Percentiles rank a stretch among this genome's conserved stretches.
These are phyloP conservation scores for Tothia fuscella DNA, from an alignment of 2,329 filamentous ascomycete genomes.

Conservation along the genomic window DNA sequence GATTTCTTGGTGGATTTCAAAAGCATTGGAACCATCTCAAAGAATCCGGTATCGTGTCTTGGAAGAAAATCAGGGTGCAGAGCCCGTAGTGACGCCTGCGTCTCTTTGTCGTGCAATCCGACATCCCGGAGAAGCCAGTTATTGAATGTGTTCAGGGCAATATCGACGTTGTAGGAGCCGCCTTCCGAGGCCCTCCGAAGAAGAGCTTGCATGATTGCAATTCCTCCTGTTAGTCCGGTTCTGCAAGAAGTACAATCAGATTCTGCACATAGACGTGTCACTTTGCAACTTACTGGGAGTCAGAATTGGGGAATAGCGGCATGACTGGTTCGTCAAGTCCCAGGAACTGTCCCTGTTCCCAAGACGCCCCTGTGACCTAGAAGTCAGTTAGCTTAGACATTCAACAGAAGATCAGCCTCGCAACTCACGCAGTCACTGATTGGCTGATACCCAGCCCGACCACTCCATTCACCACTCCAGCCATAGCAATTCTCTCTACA, in stretches of 20 bases:
- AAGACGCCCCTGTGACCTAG: background rate
- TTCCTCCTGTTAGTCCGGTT: conserved; percentile 31
- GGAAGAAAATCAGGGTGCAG: background rate
- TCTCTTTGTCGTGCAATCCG: background rate
- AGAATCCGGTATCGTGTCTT: too few relatives aligned
- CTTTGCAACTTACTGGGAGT: too few relatives aligned
- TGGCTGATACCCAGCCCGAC: background rate
- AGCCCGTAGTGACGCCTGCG: background rate
- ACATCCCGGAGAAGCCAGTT: background rate
- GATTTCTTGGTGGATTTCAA: too few relatives aligned
- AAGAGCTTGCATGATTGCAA: conserved; percentile 31
- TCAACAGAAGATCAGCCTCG: background rate
- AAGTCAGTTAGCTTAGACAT: background rate
- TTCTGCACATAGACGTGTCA: background rate
- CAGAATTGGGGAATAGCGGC: conserved; percentile 32
- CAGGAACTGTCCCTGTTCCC: conserved; percentile 17
- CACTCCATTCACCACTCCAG: conserved; percentile 18
- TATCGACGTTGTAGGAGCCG: conserved; percentile 32
- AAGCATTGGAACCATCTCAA: too few relatives aligned
- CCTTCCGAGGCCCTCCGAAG: conserved; percentile 28
- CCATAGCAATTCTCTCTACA: conserved; percentile 27
- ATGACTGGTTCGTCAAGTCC: conserved; percentile 33
- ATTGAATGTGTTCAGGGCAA: too few relatives aligned
- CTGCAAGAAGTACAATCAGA: conserved; percentile 20
- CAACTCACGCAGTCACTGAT: background rate